These are phyloP conservation scores for Macrophomina pseudophaseolina DNA, from an alignment of 2,329 filamentous ascomycete genomes.

Conservation along the genomic window DNA sequence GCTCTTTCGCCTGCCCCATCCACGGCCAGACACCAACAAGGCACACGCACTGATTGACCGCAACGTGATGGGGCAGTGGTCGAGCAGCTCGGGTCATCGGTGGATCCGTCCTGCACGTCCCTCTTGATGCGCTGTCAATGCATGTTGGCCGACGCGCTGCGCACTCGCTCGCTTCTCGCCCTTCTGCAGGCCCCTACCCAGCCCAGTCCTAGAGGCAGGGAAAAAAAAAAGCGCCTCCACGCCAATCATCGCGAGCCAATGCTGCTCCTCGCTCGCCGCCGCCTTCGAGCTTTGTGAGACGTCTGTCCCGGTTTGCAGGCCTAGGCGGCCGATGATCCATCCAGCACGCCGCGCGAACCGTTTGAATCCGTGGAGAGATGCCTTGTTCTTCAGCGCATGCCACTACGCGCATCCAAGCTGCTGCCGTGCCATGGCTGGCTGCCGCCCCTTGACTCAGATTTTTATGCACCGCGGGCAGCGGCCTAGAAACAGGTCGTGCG, in stretches of 20 bases:
- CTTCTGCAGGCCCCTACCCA: conserved; percentile 18
- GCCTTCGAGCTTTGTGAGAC: conserved; percentile 13
- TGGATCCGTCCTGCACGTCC: conserved; percentile 25
- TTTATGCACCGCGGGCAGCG: conserved; percentile 13
- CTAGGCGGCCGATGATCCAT: conserved; percentile 1
- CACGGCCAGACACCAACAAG: not conserved
- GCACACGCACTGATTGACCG: not conserved
- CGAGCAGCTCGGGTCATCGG: conserved; percentile 12
- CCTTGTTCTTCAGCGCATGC: conserved; percentile 17
- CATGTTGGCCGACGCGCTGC: conserved; percentile 7
- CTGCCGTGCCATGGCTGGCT: conserved; percentile 24
- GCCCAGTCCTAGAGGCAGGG: not conserved
- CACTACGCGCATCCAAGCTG: conserved; percentile 3
- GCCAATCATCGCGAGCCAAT: conserved; percentile 14
- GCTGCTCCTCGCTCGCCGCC: conserved; percentile 12
- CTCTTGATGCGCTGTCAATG: conserved; percentile 27
- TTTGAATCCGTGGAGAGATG: conserved; percentile 12
- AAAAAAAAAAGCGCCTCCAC: conserved; percentile 5
- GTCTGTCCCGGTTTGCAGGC: not conserved
- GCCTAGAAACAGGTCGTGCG: conserved; percentile 3
- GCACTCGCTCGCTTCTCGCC: conserved; percentile 22
- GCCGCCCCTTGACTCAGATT: conserved; percentile 23
- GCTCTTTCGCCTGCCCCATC: not conserved
- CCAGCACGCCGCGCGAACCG: conserved; percentile 13
- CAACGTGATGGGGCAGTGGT: not conserved